A percentile compares a stretch with the other conserved stretches of the same genome.
Conservation (phyloP, 768 basidiomycete genomes). For the Stropharia rugosoannulata region DNA sequence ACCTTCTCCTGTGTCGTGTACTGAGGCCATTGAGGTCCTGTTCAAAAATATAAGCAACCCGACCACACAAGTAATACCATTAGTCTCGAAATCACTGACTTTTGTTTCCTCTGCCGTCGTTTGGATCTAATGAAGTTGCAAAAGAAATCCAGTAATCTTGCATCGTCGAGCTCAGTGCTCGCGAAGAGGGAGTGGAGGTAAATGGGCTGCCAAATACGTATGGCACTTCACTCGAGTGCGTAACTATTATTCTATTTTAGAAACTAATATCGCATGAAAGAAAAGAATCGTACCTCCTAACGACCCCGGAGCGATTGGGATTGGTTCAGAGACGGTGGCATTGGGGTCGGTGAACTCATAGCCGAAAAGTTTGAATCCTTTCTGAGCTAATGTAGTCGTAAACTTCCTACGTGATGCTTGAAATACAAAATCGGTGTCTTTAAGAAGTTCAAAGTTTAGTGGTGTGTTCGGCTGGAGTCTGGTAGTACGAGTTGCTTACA, state of each 20-base stretch:
- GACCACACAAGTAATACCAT: neutral
- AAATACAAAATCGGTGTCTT: conserved; percentile 24
- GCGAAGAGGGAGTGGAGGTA: conserved; percentile 13
- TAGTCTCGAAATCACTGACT: conserved; percentile 15
- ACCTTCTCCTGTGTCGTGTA: conserved; percentile 24
- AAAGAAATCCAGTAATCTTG: conserved; percentile 42
- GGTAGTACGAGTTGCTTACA: conserved; percentile 14
- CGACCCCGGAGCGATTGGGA: conserved; percentile 14
- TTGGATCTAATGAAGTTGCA: conserved; percentile 29
- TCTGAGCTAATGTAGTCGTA: neutral
- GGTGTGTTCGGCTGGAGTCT: neutral
- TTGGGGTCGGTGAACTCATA: conserved; percentile 37
- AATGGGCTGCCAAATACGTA: conserved; percentile 27
- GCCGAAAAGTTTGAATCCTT: conserved; percentile 31
- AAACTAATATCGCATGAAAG: neutral
- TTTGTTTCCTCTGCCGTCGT: conserved; percentile 28
- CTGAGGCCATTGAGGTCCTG: conserved; percentile 26
- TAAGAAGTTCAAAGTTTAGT: neutral
- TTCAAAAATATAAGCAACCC: neutral
- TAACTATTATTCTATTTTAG: conserved; percentile 13
- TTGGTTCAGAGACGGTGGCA: conserved; percentile 5
- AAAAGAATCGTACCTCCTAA: conserved; percentile 22
- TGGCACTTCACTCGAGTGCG: conserved; percentile 27
- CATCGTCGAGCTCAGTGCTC: conserved; percentile 24
- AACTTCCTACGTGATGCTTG: conserved; percentile 12